A percentile compares a stretch with the other conserved stretches of the same genome.
Conservation (phyloP, 176 grass and related monocot species). For the Phoenix roebelenii region DNA sequence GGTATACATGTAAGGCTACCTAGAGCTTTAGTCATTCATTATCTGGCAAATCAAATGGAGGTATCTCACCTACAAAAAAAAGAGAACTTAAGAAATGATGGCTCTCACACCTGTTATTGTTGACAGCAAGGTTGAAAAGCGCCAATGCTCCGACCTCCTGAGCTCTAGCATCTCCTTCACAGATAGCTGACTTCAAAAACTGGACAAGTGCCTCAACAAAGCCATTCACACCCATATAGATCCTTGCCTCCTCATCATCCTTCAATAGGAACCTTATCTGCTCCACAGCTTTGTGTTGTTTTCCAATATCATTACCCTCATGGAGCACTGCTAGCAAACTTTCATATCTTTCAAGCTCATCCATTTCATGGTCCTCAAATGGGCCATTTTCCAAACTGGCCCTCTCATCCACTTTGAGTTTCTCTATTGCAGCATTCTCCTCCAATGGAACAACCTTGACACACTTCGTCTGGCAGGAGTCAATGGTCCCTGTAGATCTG, state of each 20-base stretch:
- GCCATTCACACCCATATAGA: conserved; percentile 47
- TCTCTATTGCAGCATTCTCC: conserved; percentile 3
- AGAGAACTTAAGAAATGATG: background rate
- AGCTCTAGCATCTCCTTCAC: conserved; percentile 35
- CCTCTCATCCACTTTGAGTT: no score
- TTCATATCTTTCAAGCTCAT: conserved; percentile 27
- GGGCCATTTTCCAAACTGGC: no score
- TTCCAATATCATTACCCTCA: conserved; percentile 18
- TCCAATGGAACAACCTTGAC: conserved; percentile 14
- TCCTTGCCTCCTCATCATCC: conserved; percentile 48
- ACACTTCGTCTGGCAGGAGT: background rate
- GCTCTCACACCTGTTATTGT: conserved; percentile 55
- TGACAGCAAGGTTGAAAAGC: conserved; percentile 83
- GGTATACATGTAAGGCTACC: no score
- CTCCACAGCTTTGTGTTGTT: conserved; percentile 39
- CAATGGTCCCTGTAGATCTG: conserved; percentile 7
- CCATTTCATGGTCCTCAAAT: conserved; percentile 7
- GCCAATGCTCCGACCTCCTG: conserved; percentile 65
- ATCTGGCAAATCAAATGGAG: no score
- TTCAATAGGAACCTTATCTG: conserved; percentile 62
- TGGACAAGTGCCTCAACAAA: conserved; percentile 46
- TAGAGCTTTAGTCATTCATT: no score
- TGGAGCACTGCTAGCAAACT: conserved; percentile 42
- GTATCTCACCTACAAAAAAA: no score
- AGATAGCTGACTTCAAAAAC: conserved; percentile 41